phyloP scores from a whole-genome alignment of 2,329 filamentous ascomycete species.

The Colletotrichum trifolii region DNA sequence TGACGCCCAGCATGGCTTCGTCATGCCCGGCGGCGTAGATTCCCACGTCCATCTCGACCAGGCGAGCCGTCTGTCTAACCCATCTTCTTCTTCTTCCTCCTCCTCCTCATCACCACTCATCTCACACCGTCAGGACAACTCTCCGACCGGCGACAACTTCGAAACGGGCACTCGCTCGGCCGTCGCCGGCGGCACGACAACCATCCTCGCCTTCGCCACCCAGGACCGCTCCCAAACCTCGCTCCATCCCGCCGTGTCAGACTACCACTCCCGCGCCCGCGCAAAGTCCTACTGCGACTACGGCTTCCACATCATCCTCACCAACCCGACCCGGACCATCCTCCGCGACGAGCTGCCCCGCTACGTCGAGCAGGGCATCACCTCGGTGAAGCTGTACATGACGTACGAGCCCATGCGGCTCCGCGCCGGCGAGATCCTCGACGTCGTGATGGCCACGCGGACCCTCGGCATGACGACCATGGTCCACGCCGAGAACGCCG shows the following conservation, averaged over 20 bases:
- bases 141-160: constrained; percentile 44
- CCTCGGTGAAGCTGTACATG: constrained; percentile 64
- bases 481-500: constrained; percentile 66
- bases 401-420: constrained; percentile 62
- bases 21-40: constrained; percentile 52
- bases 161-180: constrained; percentile 62
- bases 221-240: constrained; percentile 59
- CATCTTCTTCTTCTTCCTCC: no score
- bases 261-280: constrained; percentile 57
- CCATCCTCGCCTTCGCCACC: constrained; percentile 67
- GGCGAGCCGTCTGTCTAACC: constrained; percentile 37
- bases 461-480: constrained; percentile 51
- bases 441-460: constrained; percentile 59
- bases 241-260: constrained; percentile 56
- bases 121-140: constrained; percentile 18
- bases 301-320: constrained; percentile 63
- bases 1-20: constrained; percentile 26
- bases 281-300: constrained; percentile 66
- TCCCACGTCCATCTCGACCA: constrained; percentile 54
- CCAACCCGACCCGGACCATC: constrained; percentile 54
- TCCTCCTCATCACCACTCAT: constrained; percentile 45
- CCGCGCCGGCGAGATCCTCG: constrained; percentile 60
- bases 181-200: constrained; percentile 69
- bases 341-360: constrained; percentile 50
- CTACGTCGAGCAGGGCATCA: constrained; percentile 53